A percentile compares a stretch with the other conserved stretches of the same genome.
These are phyloP conservation scores for Scheffersomyces titani DNA, from an alignment of 1,139 yeast species.

Conservation along the genomic window DNA sequence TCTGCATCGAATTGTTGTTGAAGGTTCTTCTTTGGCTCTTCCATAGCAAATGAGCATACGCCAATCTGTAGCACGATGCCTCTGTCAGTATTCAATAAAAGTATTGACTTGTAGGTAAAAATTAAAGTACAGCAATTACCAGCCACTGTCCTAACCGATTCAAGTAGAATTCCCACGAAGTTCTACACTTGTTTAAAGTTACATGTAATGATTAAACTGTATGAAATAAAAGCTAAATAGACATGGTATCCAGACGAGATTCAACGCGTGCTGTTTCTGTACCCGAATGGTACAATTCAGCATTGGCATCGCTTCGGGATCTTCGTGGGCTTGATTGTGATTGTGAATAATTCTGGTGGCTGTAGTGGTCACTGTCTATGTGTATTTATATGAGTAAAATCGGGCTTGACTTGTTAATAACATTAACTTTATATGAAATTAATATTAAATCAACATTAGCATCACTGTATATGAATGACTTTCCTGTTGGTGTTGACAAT, in stretches of 20 bases:
- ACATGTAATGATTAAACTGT: background rate
- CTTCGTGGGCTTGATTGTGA: background rate
- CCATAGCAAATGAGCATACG: too few species aligned
- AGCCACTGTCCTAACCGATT: background rate
- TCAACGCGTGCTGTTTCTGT: background rate
- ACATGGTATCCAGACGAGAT: background rate
- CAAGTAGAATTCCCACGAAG: background rate
- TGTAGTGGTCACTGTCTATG: background rate
- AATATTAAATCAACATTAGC: too few species aligned
- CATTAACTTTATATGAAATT: background rate
- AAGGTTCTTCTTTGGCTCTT: too few species aligned
- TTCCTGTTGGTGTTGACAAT: background rate
- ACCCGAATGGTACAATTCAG: background rate
- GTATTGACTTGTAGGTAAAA: too few species aligned
- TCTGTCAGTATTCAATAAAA: too few species aligned
- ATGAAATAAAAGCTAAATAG: slow-evolving; percentile 4
- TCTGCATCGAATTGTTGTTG: too few species aligned
- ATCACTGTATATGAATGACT: background rate
- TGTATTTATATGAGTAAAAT: background rate
- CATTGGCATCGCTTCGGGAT: background rate
- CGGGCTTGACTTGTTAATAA: background rate
- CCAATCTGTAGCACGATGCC: too few species aligned
- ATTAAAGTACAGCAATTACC: background rate
- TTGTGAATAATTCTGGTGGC: background rate
- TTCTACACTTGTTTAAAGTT: background rate